phyloP scores from a whole-genome alignment of 2,329 filamentous ascomycete genomes.

The Penicillium frequentans region DNA sequence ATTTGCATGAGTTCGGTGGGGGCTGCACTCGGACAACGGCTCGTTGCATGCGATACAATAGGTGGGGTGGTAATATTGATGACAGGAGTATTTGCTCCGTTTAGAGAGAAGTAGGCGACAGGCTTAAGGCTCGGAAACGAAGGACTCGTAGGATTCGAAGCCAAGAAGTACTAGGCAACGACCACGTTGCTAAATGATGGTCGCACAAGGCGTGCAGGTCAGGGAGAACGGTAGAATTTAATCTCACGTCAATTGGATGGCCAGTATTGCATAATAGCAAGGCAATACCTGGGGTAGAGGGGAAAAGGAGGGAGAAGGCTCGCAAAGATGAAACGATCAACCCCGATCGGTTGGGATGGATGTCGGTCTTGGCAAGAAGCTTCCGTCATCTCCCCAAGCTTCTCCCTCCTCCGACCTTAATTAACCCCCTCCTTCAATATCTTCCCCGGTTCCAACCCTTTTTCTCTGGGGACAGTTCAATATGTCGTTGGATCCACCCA shows the following conservation, averaged over 20 bases:
- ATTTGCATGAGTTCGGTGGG: conserved; percentile 22
- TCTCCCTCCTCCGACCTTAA: conserved; percentile 13
- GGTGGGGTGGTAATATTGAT: not conserved
- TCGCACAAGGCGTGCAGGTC: conserved; percentile 4
- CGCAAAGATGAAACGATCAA: conserved; percentile 15
- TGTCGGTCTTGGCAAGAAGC: conserved; percentile 24
- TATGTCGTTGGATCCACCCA: conserved; percentile 91
- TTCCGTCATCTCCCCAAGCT: conserved; percentile 27
- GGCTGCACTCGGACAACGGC: conserved; percentile 12
- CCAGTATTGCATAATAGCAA: not conserved
- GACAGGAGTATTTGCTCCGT: not conserved
- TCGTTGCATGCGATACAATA: not conserved
- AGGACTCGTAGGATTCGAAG: conserved; percentile 3
- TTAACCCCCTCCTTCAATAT: conserved; percentile 6
- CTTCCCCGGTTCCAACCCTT: conserved; percentile 5
- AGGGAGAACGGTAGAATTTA: not conserved
- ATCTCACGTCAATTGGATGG: not conserved
- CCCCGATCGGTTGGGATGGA: conserved; percentile 16
- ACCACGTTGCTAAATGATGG: conserved; percentile 12
- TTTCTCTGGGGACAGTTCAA: conserved; percentile 14
- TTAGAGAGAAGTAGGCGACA: not conserved
- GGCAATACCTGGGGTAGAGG: not conserved
- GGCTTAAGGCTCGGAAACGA: conserved; percentile 3
- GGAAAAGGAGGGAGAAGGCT: conserved; percentile 2
- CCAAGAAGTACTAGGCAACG: conserved; percentile 10